Base-by-base conservation (phyloP, 495 filamentous ascomycete genomes). In the Aspergillus wentii region DNA sequence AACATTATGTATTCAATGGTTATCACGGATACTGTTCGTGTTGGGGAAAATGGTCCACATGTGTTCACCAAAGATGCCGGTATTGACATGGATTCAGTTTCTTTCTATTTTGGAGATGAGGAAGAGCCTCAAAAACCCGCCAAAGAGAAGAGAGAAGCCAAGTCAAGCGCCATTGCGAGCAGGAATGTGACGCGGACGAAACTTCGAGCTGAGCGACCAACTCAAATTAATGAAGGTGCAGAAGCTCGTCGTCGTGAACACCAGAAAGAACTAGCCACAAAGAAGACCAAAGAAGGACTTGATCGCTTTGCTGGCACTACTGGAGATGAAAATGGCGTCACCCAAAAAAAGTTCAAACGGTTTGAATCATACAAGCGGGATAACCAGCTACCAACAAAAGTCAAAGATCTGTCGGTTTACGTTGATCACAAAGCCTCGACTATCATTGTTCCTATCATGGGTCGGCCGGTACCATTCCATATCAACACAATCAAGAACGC, bases 351-450 rank as follows among this genome's bases (percentile, higher is more conserved):
- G 62, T 96, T 97, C 71, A 97, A 97, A 67, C 84, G 85, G 25
- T 99, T 97, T 55, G 94, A 97, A 62, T 96, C 94, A 1, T 99
- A 99, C 68, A 99, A 97, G 67, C 80, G 94, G 17, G 92, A 99
- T 59, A 95, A 91, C 49, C 91, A 97, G 54, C 79, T 99, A 32
- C 94, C 94, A 2, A 54, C 74, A 8, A 79, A 78, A 61, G 81
- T 94, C 44, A 80, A 82, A 52, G 89, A 94, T 49, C 71, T 97
- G 29, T 81, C 80, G 17, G 84, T 99, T 33, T 78, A 94, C 27
- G 85, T 97, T 23, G 94, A 99, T 59, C 72, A 76, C 37, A 96
- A 94, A 66, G 89, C 86, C 45, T 78, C 79, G 35, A 96, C 91
- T 8, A 75, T 99, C 26, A 80, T 97, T 32, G 78, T 97, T 33